Base-by-base conservation (phyloP, 2,329 filamentous ascomycete species). In the Phyllosticta citrichinensis region DNA sequence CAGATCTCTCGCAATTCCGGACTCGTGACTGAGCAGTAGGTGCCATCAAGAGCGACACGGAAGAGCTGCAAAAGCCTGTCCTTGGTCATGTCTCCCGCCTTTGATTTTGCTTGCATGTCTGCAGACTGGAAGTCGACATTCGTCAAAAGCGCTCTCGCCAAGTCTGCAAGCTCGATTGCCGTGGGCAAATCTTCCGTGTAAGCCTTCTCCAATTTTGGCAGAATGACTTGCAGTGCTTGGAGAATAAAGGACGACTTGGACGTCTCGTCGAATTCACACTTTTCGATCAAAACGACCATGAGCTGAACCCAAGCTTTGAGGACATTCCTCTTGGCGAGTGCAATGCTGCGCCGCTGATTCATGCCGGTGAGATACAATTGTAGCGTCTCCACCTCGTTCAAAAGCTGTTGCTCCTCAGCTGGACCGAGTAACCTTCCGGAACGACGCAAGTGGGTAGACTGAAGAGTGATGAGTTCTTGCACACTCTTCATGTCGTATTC, bases 61-160 rank as follows among this genome's bases (percentile, higher is more conserved):
- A 99, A 97, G 3, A 97, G 82, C 69, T 96, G 88, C 70, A 91
- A 92, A 0, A 97, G 81, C 69, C 94, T 90, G 71, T 97, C 93
- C 70, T 91, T 89, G 35, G 94, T 85, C 25, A 93, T 80, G 70
- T 91, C 90, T 40, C 87, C 80, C 10, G 56, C 52, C 22, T 53
- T 33, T 20, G 53, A 54, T 20, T 56, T 61, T 10, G 47, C 60
- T 20, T 57, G 55, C 24, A 62, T 35, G 5, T 55, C 19, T 58
- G 77, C 78, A 11, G 75, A 72, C 55, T 76, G 65, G 74, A 87
- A 77, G 71, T 91, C 83, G 67, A 94, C 77, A 71, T 87, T 85
- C 70, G 86, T 88, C 3, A 92, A 79, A 1, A 94, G 77, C 20
- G 87, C 81, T 68, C 87, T 86, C 11, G 87, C 85, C n/a, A 96